Percentiles rank a stretch among this genome's conserved stretches.
Conservation (phyloP, 805 yeast genomes). For the Soucietia sequanensis region DNA sequence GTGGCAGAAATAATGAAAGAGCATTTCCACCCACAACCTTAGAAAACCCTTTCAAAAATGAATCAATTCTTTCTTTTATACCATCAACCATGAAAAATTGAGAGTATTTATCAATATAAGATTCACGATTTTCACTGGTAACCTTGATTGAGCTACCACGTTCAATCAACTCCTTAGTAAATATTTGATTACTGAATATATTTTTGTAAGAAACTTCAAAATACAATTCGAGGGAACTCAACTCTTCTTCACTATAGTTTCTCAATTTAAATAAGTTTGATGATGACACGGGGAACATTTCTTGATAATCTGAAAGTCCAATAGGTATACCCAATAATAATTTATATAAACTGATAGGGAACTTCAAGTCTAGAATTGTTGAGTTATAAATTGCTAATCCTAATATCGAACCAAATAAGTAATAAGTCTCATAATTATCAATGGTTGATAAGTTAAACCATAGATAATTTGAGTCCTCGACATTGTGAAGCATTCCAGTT, state of each 20-base stretch:
- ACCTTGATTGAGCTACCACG: slow-evolving; percentile 60
- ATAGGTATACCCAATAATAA: slow-evolving; percentile 58
- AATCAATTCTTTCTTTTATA: slow-evolving; percentile 49
- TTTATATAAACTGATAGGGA: slow-evolving; percentile 78
- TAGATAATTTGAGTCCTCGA: slow-evolving; percentile 65
- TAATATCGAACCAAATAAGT: slow-evolving; percentile 77
- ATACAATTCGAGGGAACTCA: slow-evolving; percentile 45
- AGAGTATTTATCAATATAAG: slow-evolving; percentile 63
- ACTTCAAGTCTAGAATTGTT: slow-evolving; percentile 73
- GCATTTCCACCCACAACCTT: slow-evolving; percentile 80
- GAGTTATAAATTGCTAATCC: slow-evolving; percentile 93
- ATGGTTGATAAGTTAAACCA: slow-evolving; percentile 68
- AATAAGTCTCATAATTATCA: slow-evolving; percentile 54
- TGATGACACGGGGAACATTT: slow-evolving; percentile 67
- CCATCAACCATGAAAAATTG: slow-evolving; percentile 58
- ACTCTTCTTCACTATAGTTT: slow-evolving; percentile 22
- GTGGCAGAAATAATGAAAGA: slow-evolving; percentile 72
- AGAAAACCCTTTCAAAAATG: slow-evolving; percentile 70
- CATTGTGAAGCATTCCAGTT: slow-evolving; percentile 63
- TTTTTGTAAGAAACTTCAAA: slow-evolving; percentile 65
- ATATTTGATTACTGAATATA: slow-evolving; percentile 36
- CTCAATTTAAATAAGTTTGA: slow-evolving; percentile 30
- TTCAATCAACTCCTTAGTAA: slow-evolving; percentile 51
- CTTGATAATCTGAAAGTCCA: slow-evolving; percentile 61
- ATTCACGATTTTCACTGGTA: slow-evolving; percentile 53